Conservation (phyloP, 345 rosid species). For the Aethionema arabicum region DNA sequence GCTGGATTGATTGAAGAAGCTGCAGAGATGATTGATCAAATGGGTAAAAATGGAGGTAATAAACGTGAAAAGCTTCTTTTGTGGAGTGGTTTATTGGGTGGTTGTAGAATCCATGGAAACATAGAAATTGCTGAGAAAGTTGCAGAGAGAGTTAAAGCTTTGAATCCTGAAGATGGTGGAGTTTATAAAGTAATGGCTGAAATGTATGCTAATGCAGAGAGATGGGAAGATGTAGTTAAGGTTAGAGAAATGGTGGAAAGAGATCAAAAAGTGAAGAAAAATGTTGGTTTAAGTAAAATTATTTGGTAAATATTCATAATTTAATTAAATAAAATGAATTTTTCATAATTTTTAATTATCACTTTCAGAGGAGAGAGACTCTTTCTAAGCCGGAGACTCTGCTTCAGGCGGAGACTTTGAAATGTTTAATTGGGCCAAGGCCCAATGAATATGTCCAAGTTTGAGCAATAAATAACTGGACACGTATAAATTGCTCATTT, state of each 20-base stretch:
- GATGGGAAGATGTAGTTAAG: constrained; percentile 71
- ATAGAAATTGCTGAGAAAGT: constrained; percentile 65
- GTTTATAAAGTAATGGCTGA: constrained; percentile 66
- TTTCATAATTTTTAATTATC: too few relatives aligned
- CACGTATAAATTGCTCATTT: constrained; percentile 25
- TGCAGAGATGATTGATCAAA: constrained; percentile 49
- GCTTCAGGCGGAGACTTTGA: neutral
- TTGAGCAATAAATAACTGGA: constrained; percentile 9
- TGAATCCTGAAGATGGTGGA: constrained; percentile 72
- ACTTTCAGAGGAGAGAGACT: too few relatives aligned
- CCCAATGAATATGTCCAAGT: constrained; percentile 8
- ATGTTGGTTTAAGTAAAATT: constrained; percentile 53
- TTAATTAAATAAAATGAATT: too few relatives aligned
- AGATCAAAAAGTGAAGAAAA: constrained; percentile 47
- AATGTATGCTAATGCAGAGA: constrained; percentile 57
- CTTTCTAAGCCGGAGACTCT: constrained; percentile 5
- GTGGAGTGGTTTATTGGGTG: constrained; percentile 79
- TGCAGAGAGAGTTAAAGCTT: constrained; percentile 56
- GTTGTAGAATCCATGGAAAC: constrained; percentile 71
- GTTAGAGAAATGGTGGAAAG: constrained; percentile 51
- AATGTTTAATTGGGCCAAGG: constrained; percentile 18
- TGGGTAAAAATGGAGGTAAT: constrained; percentile 54
- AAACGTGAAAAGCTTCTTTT: constrained; percentile 42
- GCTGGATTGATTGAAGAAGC: constrained; percentile 69
- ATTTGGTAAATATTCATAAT: constrained; percentile 21